Evolutionary conservation across 352 stramenopile genomes (phyloP).

Genomic region (Globisporangium emineosum): DNA sequence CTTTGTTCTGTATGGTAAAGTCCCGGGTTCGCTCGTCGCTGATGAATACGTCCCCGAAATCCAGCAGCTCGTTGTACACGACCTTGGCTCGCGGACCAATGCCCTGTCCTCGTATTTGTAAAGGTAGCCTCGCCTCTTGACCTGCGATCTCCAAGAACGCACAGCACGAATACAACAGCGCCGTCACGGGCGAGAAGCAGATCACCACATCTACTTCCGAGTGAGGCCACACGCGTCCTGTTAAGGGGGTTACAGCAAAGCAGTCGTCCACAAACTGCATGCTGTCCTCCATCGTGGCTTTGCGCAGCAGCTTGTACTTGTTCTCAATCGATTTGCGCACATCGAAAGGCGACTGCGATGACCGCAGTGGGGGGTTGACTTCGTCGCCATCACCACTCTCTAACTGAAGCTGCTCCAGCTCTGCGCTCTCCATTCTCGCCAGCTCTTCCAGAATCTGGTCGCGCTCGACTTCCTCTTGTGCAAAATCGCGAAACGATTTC

Average conservation of each 20-base stretch:
- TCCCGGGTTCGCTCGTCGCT: constrained; percentile 85
- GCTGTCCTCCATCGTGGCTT: constrained; percentile 84
- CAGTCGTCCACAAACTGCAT: constrained; percentile 95
- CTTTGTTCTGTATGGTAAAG: constrained; percentile 92
- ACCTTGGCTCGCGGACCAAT: constrained; percentile 93
- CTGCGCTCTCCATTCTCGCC: constrained; percentile 66
- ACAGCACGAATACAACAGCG: constrained; percentile 74
- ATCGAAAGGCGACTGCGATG: constrained; percentile 54
- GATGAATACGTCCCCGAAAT: constrained; percentile 95
- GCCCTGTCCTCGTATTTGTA: constrained; percentile 87
- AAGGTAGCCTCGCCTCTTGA: constrained; percentile 82
- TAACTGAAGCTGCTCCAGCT: constrained; percentile 65
- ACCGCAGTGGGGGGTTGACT: constrained; percentile 16
- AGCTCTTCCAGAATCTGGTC: constrained; percentile 82
- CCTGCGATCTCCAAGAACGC: constrained; percentile 91
- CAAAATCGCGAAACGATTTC: constrained; percentile 83
- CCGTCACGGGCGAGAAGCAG: constrained; percentile 83
- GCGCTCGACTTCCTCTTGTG: constrained; percentile 82
- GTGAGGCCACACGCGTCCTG: constrained; percentile 90
- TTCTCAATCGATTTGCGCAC: constrained; percentile 64
- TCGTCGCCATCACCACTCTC: constrained; percentile 25
- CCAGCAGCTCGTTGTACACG: constrained; percentile 91
- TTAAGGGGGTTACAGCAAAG: constrained; percentile 88
- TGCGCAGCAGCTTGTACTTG: constrained; percentile 91
- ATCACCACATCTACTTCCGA: constrained; percentile 90